Conservation (phyloP, 192 early-diverging fungal species). For the Ramicandelaber brevisporus region DNA sequence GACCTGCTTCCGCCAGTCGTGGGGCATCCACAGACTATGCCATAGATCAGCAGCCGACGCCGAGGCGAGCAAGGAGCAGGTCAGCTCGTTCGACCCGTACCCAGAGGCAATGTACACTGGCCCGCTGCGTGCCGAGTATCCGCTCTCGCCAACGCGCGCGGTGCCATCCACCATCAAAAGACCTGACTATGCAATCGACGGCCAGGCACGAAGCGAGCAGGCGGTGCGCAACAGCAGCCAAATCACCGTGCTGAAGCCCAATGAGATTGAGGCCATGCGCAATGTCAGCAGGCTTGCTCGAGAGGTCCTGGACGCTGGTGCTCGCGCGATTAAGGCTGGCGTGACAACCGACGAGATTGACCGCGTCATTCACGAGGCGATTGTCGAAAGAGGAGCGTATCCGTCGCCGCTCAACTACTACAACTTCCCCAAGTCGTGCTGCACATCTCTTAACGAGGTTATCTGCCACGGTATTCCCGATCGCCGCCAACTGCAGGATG, state of each 20-base stretch:
- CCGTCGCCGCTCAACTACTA: constrained; percentile 95
- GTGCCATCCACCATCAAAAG: constrained; percentile 36
- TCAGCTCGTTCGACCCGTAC: constrained; percentile 36
- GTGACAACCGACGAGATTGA: constrained; percentile 93
- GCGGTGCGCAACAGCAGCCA: constrained; percentile 28
- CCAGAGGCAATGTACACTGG: constrained; percentile 35
- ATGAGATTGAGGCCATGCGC: constrained; percentile 62
- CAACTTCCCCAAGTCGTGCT: constrained; percentile 85
- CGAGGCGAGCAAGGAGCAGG: too few species aligned
- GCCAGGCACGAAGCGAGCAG: constrained; percentile 51
- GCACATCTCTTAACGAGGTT: constrained; percentile 73
- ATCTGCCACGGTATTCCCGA: constrained; percentile 98
- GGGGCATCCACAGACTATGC: constrained; percentile 19
- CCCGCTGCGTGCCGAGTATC: constrained; percentile 39
- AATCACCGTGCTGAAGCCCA: constrained; percentile 36
- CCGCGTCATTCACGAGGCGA: constrained; percentile 82
- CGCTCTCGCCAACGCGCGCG: constrained; percentile 33
- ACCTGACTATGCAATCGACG: constrained; percentile 52
- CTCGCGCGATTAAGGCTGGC: constrained; percentile 50
- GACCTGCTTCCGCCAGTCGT: constrained; percentile 45
- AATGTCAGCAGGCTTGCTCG: constrained; percentile 49
- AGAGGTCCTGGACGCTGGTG: constrained; percentile 77
- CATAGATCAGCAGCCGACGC: constrained; percentile 6
- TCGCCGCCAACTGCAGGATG: constrained; percentile 70
- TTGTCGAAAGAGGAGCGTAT: constrained; percentile 70